Percentiles rank a stretch among this genome's conserved stretches.
Evolutionary conservation across 371 early-diverging fungal genomes (phyloP).

Genomic region (Mucor circinelloides): DNA sequence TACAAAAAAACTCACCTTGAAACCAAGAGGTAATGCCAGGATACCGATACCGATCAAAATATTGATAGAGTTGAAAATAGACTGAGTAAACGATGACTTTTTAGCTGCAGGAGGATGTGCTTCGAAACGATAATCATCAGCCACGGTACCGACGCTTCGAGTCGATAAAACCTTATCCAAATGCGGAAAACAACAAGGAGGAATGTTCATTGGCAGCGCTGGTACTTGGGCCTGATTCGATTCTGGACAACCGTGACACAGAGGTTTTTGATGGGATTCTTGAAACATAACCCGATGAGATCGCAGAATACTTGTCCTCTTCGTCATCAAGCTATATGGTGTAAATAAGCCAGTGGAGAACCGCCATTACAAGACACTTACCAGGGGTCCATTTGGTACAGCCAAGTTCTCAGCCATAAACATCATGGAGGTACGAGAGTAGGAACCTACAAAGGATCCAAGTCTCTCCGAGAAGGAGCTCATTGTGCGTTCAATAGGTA

Average conservation of each 20-base stretch:
- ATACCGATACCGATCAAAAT: conserved; percentile 67
- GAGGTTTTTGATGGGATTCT: conserved; percentile 13
- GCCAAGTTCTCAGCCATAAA: conserved; percentile 56
- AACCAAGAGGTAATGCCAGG: conserved; percentile 62
- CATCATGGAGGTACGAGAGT: conserved; percentile 51
- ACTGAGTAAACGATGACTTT: conserved; percentile 48
- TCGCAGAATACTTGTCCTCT: conserved; percentile 31
- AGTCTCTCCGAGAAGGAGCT: conserved; percentile 17
- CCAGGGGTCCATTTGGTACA: conserved; percentile 24
- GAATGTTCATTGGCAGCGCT: conserved; percentile 16
- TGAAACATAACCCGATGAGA: conserved; percentile 6
- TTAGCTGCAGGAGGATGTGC: conserved; percentile 13
- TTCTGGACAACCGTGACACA: conserved; percentile 13
- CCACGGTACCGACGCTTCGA: conserved; percentile 37
- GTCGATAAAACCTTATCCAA: conserved; percentile 36
- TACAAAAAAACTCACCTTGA: conserved; percentile 36
- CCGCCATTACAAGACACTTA: not conserved
- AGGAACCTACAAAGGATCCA: conserved; percentile 46
- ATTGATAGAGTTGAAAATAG: conserved; percentile 65
- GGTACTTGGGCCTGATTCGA: conserved; percentile 12
- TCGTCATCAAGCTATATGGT: conserved; percentile 20
- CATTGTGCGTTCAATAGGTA: conserved; percentile 10
- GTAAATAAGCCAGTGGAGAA: not conserved
- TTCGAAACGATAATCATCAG: conserved; percentile 32
- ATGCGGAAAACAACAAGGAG: conserved; percentile 32